A percentile compares a stretch with the other conserved stretches of the same genome.
These are phyloP conservation scores for Tetrapyrgos nigripes DNA, from an alignment of 1,284 basidiomycete species.

Conservation along the genomic window DNA sequence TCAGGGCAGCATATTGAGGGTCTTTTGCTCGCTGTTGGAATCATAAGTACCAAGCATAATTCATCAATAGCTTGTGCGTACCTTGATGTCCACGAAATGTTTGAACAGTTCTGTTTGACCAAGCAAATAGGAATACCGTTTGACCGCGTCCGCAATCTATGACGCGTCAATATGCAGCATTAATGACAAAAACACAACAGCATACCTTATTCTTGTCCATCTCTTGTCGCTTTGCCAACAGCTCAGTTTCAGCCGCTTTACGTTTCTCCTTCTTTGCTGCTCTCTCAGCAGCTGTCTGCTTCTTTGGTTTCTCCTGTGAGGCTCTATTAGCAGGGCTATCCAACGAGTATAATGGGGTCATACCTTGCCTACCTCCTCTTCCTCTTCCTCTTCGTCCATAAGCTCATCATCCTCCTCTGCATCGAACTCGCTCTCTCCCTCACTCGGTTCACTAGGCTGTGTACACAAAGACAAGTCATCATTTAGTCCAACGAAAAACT, in stretches of 20 bases:
- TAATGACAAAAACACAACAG: background rate
- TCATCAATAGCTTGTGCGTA: constrained; percentile 30
- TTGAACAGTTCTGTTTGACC: constrained; percentile 97
- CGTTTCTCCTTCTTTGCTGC: constrained; percentile 65
- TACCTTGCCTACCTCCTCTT: constrained; percentile 34
- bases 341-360: constrained; percentile 1
- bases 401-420: constrained; percentile 67
- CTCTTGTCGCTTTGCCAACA: constrained; percentile 72
- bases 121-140: constrained; percentile 92
- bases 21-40: constrained; percentile 80
- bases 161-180: constrained; percentile 19
- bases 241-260: constrained; percentile 71
- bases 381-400: constrained; percentile 61
- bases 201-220: constrained; percentile 85
- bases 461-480: background rate
- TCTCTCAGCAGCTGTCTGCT: constrained; percentile 37
- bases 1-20: constrained; percentile 90
- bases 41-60: constrained; percentile 4
- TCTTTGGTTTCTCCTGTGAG: constrained; percentile 22
- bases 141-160: constrained; percentile 92
- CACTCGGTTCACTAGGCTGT: constrained; percentile 67
- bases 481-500: background rate
- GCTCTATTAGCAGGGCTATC: constrained; percentile 11
- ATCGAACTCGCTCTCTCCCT: constrained; percentile 72
- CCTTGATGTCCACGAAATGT: constrained; percentile 96